These are phyloP conservation scores for Nidula microcarpa DNA, from an alignment of 768 basidiomycete genomes.

Conservation along the genomic window DNA sequence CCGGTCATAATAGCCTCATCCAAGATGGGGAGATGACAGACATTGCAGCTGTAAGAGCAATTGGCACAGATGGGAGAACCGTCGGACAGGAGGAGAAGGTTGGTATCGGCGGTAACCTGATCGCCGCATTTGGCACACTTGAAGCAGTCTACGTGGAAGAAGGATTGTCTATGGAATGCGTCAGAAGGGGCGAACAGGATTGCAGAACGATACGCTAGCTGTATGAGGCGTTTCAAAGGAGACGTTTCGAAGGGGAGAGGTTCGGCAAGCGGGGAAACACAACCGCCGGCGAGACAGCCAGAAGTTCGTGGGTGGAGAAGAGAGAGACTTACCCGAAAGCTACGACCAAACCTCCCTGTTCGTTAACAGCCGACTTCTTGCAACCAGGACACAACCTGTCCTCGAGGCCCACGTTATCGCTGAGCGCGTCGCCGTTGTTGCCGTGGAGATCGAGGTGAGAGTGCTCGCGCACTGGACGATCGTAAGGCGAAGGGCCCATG, in stretches of 20 bases:
- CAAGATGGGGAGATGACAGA: constrained; percentile 90
- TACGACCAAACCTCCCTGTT: constrained; percentile 85
- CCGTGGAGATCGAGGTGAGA: constrained; percentile 29
- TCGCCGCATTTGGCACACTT: constrained; percentile 95
- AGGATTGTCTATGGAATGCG: constrained; percentile 63
- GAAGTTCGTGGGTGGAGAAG: neutral
- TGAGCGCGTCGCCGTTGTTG: constrained; percentile 8
- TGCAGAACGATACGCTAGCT: too few relatives aligned
- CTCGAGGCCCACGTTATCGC: constrained; percentile 30
- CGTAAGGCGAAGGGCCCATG: constrained; percentile 18
- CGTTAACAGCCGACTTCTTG: constrained; percentile 75
- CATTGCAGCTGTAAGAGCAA: constrained; percentile 94
- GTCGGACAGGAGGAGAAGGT: constrained; percentile 93
- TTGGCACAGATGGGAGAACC: constrained; percentile 95
- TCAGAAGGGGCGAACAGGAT: constrained; percentile 6
- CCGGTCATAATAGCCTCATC: constrained; percentile 99
- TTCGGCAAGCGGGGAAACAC: too few relatives aligned
- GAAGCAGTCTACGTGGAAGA: constrained; percentile 95
- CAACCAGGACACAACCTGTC: constrained; percentile 80
- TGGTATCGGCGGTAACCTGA: constrained; percentile 94
- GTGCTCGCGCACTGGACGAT: constrained; percentile 29
- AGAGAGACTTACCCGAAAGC: constrained; percentile 80
- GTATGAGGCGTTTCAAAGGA: neutral
- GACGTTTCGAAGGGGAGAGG: too few relatives aligned
- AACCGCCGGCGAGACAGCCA: constrained; percentile 1